A percentile compares a stretch with the other conserved stretches of the same genome.
Evolutionary conservation across 2,329 filamentous ascomycete genomes (phyloP).

Genomic region (Exophiala dermatitidis): DNA sequence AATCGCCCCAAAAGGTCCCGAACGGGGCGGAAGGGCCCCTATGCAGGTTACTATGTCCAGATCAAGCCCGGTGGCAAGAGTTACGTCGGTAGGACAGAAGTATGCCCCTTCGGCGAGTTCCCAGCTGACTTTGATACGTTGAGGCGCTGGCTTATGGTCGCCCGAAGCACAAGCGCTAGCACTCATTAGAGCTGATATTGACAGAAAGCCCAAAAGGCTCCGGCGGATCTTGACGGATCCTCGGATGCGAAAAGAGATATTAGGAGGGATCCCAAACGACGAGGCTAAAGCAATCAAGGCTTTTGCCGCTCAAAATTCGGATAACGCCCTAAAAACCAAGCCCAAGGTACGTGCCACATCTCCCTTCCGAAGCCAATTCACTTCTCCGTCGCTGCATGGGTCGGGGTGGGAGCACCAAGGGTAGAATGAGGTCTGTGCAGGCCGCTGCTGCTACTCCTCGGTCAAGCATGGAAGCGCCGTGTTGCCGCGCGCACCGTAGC

Average conservation of each 20-base stretch:
- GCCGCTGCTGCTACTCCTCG: not conserved
- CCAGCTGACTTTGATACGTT: slow-evolving; percentile 2
- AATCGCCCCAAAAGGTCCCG: slow-evolving; percentile 51
- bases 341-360: slow-evolving; percentile 60
- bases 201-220: slow-evolving; percentile 63
- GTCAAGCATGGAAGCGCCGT: slow-evolving; percentile 1
- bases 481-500: not conserved
- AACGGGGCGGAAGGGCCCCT: slow-evolving; percentile 78
- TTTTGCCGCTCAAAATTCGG: slow-evolving; percentile 63
- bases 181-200: slow-evolving; percentile 65
- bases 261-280: slow-evolving; percentile 49
- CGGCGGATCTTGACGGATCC: slow-evolving; percentile 58
- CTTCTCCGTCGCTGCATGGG: not conserved
- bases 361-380: not conserved
- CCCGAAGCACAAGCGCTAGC: slow-evolving; percentile 62
- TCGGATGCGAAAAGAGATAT: slow-evolving; percentile 57
- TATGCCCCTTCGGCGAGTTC: not conserved
- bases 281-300: slow-evolving; percentile 58
- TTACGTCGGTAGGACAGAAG: slow-evolving; percentile 57
- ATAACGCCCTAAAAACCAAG: slow-evolving; percentile 72
- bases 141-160: slow-evolving; percentile 75
- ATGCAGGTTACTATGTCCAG: slow-evolving; percentile 84
- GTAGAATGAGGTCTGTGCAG: not conserved
- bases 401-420: not conserved
- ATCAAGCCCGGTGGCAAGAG: slow-evolving; percentile 61